Evolutionary conservation across 129 eudicot genomes (phyloP).

Genomic region (Pulicaria dysenterica): DNA sequence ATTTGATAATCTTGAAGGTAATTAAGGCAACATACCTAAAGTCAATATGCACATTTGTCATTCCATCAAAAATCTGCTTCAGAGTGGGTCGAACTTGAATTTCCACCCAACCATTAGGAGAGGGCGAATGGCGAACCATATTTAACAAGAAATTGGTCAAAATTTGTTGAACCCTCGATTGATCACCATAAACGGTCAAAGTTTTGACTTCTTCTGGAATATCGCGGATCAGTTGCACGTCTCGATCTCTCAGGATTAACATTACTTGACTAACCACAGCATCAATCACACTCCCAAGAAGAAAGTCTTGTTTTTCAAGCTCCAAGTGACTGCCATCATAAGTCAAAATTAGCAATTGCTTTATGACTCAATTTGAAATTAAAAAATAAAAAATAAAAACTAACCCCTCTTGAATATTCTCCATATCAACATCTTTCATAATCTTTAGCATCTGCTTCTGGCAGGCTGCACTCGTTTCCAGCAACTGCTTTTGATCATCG

Average conservation of each 20-base stretch:
- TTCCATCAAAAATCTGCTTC: slow-evolving; percentile 60
- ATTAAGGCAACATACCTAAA: slow-evolving; percentile 60
- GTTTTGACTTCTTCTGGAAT: slow-evolving; percentile 88
- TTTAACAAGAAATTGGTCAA: slow-evolving; percentile 73
- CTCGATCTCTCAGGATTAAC: slow-evolving; percentile 70
- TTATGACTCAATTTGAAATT: neutral
- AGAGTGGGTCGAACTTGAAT: slow-evolving; percentile 73
- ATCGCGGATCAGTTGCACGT: slow-evolving; percentile 79
- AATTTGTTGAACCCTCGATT: slow-evolving; percentile 79
- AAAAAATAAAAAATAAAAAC: slow-evolving; percentile 23
- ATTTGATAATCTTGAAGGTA: neutral
- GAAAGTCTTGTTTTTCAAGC: slow-evolving; percentile 79
- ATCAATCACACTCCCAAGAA: slow-evolving; percentile 76
- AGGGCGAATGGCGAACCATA: slow-evolving; percentile 78
- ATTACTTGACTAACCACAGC: slow-evolving; percentile 93
- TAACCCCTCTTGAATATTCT: slow-evolving; percentile 82
- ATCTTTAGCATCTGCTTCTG: slow-evolving; percentile 86
- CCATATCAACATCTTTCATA: slow-evolving; percentile 74
- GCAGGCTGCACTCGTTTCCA: slow-evolving; percentile 77
- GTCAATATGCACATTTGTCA: slow-evolving; percentile 54
- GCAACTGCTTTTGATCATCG: slow-evolving; percentile 76
- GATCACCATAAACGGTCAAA: slow-evolving; percentile 71
- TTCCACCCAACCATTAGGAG: slow-evolving; percentile 90
- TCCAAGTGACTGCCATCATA: slow-evolving; percentile 56
- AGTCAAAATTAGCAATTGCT: slow-evolving; percentile 24